Percentiles rank a stretch among this genome's conserved stretches.
These are phyloP conservation scores for Gonapodya sp. DNA, from an alignment of 192 early-diverging fungal genomes.

Conservation along the genomic window DNA sequence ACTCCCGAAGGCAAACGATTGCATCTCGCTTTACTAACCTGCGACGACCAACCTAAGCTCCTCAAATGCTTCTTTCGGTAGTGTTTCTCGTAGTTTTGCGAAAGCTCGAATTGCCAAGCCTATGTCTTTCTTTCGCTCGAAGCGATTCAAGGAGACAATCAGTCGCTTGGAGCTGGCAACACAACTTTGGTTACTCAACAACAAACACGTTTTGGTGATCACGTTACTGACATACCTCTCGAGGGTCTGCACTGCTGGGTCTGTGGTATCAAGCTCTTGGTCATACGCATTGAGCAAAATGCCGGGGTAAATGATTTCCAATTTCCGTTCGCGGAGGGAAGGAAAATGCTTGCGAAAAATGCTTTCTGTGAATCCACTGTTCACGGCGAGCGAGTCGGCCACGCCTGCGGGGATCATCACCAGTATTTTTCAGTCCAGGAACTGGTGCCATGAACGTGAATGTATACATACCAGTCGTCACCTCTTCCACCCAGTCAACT, in stretches of 20 bases:
- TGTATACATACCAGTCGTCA: constrained; percentile 55
- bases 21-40: constrained; percentile 29
- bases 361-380: constrained; percentile 74
- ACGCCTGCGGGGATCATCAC: constrained; percentile 57
- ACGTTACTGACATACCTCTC: constrained; percentile 31
- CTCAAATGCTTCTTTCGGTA: not conserved
- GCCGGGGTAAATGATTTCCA: constrained; percentile 70
- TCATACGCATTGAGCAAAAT: constrained; percentile 70
- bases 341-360: constrained; percentile 67
- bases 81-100: constrained; percentile 29
- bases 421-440: too few species aligned
- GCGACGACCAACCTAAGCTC: constrained; percentile 60
- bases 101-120: constrained; percentile 69
- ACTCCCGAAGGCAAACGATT: not conserved
- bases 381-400: constrained; percentile 86
- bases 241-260: constrained; percentile 35
- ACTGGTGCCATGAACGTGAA: not conserved
- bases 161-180: not conserved
- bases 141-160: constrained; percentile 88
- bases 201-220: constrained; percentile 12
- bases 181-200: not conserved
- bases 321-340: constrained; percentile 41
- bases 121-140: constrained; percentile 90
- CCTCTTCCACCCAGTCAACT: constrained; percentile 76
- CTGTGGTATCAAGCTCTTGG: constrained; percentile 34